A percentile compares a stretch with the other conserved stretches of the same genome.
Conservation (phyloP, 78 protist species). For the Polysphondylium violaceum region DNA sequence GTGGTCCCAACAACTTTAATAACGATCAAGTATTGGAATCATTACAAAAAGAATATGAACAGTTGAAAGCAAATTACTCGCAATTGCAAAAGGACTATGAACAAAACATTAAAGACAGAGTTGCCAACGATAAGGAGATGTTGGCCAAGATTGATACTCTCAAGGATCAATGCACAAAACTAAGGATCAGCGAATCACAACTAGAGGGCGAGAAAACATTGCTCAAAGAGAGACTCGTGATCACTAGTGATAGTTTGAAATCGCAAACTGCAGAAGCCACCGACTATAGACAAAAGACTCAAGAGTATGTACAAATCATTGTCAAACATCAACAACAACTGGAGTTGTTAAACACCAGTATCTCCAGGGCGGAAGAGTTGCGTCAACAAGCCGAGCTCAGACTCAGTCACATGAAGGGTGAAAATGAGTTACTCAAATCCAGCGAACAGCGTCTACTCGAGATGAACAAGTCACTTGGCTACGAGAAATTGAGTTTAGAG, state of each 20-base stretch:
- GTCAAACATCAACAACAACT: constrained; percentile 45
- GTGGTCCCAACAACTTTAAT: not conserved
- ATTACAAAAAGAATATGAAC: constrained; percentile 5
- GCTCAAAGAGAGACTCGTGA: constrained; percentile 1
- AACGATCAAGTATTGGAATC: constrained; percentile 2
- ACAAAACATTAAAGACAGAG: constrained; percentile 12
- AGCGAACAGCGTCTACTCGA: constrained; percentile 38
- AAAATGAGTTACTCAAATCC: constrained; percentile 33
- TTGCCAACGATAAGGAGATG: constrained; percentile 16
- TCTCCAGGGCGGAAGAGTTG: constrained; percentile 12
- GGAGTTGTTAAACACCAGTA: constrained; percentile 5
- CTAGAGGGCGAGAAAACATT: constrained; percentile 10
- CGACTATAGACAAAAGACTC: constrained; percentile 24
- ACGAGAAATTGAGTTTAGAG: constrained; percentile 34
- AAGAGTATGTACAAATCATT: constrained; percentile 36
- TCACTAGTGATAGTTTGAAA: not conserved
- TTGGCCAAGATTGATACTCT: constrained; percentile 20
- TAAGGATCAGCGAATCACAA: constrained; percentile 21
- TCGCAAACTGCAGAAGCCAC: constrained; percentile 36
- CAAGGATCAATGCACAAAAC: constrained; percentile 15
- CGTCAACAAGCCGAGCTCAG: constrained; percentile 25
- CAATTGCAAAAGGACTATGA: constrained; percentile 58
- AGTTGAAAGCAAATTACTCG: not conserved
- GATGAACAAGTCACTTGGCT: constrained; percentile 17
- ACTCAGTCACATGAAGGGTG: constrained; percentile 18